Evolutionary conservation across 441 rosid species (phyloP), one percentile per base, ranked within the genome.

Genomic region (Adansonia grandidieri): DNA sequence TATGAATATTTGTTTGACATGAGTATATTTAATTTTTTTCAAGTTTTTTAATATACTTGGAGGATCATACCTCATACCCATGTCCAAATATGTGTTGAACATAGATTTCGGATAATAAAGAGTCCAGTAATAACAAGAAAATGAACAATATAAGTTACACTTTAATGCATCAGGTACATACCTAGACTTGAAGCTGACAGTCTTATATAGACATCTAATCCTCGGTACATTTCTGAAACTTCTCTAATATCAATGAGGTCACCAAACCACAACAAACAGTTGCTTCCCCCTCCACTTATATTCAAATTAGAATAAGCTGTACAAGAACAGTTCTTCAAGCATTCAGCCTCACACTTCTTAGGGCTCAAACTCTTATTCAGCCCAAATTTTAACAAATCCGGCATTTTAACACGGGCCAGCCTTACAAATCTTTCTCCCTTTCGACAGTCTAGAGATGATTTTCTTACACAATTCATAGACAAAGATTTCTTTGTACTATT

Each of bases 181-280:
- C 82, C 82, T 81, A 20, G 11, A 15, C 72, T 63, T 3, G 84
- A 73, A 48, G 77, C 77, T 0, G 84, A 17, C 44, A 80, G 7
- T 2, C 84, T 61, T 70, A 84, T 20, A 77, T 14, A 19, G 47
- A 1, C 9, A 80, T 72, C 78, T 60, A 22, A 14, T 9, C 37
- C 15, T 22, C 40, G 37, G 65, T 60, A 60, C 40, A 60, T 20
- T 24, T 79, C 75, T 8, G 47, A 2, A 7, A 28, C 48, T 73
- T 44, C 47, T 65, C 76, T 56, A 32, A 81, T 47, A 73, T 84
- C 89, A 13, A 79, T 13, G 20, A 86, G 68, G 1, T 79, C 85
- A 10, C 69, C 80, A 9, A 53, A 81, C 89, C 89, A 84, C n/a
- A 80, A 72, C 77, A 82, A 37, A 61, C 86, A 86, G 45, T 81